These are phyloP conservation scores for Pulveroboletus ravenelii DNA, from an alignment of 768 basidiomycete genomes.

Conservation along the genomic window DNA sequence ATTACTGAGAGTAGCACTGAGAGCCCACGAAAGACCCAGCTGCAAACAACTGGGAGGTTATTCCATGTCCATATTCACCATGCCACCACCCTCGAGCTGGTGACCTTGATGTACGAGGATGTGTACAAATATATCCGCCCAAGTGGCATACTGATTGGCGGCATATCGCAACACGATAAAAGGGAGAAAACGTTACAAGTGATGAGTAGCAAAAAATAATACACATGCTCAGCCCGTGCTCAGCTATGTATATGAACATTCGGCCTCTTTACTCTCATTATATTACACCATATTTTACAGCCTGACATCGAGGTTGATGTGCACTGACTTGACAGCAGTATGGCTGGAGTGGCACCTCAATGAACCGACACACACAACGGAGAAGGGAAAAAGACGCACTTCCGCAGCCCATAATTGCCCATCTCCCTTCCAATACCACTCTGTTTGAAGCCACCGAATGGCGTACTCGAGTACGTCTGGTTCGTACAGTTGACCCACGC, in stretches of 20 bases:
- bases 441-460: slow-evolving; percentile 86
- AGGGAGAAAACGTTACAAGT: background rate
- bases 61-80: background rate
- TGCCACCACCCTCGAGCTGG: too few species aligned
- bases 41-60: background rate
- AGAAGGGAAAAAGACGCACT: slow-evolving; percentile 33
- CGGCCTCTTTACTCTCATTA: background rate
- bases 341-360: slow-evolving; percentile 9
- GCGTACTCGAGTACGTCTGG: slow-evolving; percentile 38
- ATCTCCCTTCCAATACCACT: slow-evolving; percentile 78
- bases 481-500: slow-evolving; percentile 53
- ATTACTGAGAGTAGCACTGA: too few species aligned
- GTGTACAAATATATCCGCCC: background rate
- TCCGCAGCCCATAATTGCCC: slow-evolving; percentile 66
- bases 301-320: slow-evolving; percentile 45
- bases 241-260: background rate
- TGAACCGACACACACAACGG: background rate
- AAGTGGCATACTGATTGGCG: too few species aligned
- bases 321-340: slow-evolving; percentile 21
- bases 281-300: slow-evolving; percentile 4
- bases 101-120: too few species aligned
- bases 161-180: background rate
- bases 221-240: background rate
- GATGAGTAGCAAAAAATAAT: background rate
- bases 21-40: background rate